Conservation (phyloP, 2,329 filamentous ascomycete genomes). For the Neocucurbitaria cava region DNA sequence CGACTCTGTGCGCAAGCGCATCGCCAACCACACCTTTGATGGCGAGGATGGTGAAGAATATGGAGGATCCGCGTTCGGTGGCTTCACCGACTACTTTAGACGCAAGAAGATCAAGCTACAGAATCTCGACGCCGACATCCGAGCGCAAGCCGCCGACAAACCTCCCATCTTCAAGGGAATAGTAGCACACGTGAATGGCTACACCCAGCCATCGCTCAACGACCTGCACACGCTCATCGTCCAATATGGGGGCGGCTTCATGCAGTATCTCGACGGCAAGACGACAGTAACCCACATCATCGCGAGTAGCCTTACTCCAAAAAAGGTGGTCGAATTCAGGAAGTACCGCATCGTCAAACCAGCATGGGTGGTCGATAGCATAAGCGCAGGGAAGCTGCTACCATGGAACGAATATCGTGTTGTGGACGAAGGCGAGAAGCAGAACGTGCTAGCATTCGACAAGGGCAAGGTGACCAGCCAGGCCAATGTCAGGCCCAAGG, state of each 20-base stretch:
- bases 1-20: conserved; percentile 66
- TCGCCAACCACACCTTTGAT: conserved; percentile 74
- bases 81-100: conserved; percentile 89
- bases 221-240: conserved; percentile 89
- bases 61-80: conserved; percentile 82
- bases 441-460: conserved; percentile 74
- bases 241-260: conserved; percentile 88
- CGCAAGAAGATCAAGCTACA: conserved; percentile 97
- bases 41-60: conserved; percentile 92
- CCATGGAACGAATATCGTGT: conserved; percentile 88
- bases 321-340: conserved; percentile 88
- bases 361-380: conserved; percentile 90
- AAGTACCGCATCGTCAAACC: conserved; percentile 93
- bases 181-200: conserved; percentile 91
- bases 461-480: conserved; percentile 72
- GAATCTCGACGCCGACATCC: conserved; percentile 85
- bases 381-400: conserved; percentile 78
- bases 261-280: conserved; percentile 95
- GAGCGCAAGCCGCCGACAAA: conserved; percentile 71
- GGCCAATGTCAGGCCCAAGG: conserved; percentile 63
- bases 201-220: conserved; percentile 91
- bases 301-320: conserved; percentile 85
- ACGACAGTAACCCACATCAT: conserved; percentile 96
- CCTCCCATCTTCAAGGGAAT: conserved; percentile 89
- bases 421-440: conserved; percentile 80